Percentiles rank a stretch among this genome's conserved stretches.
These are phyloP conservation scores for Quercus cerris DNA, from an alignment of 306 rosid genomes.

Conservation along the genomic window DNA sequence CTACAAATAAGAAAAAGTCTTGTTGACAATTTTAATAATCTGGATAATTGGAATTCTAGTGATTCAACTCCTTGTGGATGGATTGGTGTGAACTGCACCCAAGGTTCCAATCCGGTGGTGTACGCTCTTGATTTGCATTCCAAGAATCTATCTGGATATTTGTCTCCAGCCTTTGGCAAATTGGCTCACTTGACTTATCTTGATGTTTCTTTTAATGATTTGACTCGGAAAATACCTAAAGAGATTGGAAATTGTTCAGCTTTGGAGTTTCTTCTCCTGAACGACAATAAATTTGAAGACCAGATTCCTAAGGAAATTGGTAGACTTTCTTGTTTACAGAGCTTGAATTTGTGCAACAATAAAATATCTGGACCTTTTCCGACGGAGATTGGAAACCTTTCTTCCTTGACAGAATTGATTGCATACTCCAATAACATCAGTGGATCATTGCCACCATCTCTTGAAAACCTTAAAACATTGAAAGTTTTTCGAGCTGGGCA, in stretches of 20 bases:
- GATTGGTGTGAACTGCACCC: constrained; percentile 69
- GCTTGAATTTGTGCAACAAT: constrained; percentile 79
- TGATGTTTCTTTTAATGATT: constrained; percentile 49
- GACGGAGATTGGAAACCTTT: constrained; percentile 69
- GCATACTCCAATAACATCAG: constrained; percentile 71
- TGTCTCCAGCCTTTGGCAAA: constrained; percentile 53
- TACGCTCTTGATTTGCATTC: constrained; percentile 51
- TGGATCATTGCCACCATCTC: constrained; percentile 67
- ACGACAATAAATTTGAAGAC: constrained; percentile 66
- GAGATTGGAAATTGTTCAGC: constrained; percentile 71
- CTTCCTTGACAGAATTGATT: constrained; percentile 63
- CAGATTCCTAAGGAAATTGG: constrained; percentile 68
- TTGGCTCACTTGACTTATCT: constrained; percentile 56
- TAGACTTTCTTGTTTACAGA: constrained; percentile 45
- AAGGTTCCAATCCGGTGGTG: constrained; percentile 44
- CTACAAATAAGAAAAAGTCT: constrained; percentile 58
- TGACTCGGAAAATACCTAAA: constrained; percentile 58
- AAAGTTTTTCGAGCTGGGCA: constrained; percentile 74
- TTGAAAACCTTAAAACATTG: constrained; percentile 73
- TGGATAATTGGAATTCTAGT: constrained; percentile 58
- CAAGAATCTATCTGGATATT: constrained; percentile 65
- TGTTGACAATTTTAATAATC: constrained; percentile 30
- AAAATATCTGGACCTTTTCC: constrained; percentile 61
- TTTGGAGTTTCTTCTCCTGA: constrained; percentile 52
- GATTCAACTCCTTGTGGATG: constrained; percentile 83